Evolutionary conservation across 345 rosid genomes (phyloP), one percentile per base, ranked within the genome.

Genomic region (Citrus reticulata): DNA sequence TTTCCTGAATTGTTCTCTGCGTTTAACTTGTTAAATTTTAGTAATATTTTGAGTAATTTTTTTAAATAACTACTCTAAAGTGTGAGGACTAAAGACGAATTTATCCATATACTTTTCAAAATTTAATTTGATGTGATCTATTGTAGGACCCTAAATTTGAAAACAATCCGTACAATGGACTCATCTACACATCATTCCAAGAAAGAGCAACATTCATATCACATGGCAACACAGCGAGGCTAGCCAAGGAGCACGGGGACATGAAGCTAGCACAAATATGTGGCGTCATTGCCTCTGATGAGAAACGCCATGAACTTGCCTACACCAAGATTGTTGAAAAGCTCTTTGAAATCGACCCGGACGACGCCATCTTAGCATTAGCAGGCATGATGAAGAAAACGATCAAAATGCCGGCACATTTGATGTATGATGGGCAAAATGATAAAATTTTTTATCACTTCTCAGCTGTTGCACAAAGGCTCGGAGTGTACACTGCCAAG

Each of bases 111-210:
- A 51, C 1, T 71, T 29, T 58, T 29, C 59, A 25, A 2, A 19
- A 71, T 29, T 37, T 22, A 72, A 32, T 81, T 5, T 70, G 25
- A 76, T 80, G 51, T 13, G 51, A 46, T 34, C 32, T 54, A 19
- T 72, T 6, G 0, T 78, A 90, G 95, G 95, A 88, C 85, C 95
- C 93, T 39, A 85, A 86, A 82, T 86, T 93, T 22, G 93, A 90
- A 73, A 91, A 91, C 83, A 91, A 84, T 49, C 95, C 95, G 9
- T 91, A 91, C 81, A 85, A 88, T 40, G 93, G 95, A 35, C 88
- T 90, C 83, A 87, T 90, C 82, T 91, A 91, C 84, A 91, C 95
- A 13, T 90, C 95, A 57, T 91, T 91, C 80, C 95, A 91, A 85
- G 95, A 91, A 72, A 87, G 93, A 84, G 95, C 93, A 57, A 90